phyloP scores from a whole-genome alignment of 805 yeast genomes.

The Ogataea trehalophila region DNA sequence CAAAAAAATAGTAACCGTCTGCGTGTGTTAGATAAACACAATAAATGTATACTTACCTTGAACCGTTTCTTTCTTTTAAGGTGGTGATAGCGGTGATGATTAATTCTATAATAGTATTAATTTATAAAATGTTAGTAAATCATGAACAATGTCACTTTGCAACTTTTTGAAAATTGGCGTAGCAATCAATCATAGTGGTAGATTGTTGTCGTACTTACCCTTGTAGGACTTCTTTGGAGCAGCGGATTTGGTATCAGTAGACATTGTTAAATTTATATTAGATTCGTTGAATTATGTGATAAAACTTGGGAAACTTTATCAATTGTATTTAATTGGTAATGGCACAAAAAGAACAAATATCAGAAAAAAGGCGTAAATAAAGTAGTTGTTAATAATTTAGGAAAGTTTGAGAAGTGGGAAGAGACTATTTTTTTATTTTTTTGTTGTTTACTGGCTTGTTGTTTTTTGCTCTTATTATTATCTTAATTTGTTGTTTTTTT shows the following conservation, averaged over 20 bases:
- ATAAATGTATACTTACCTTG: conserved; percentile 46
- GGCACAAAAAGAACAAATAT: background rate
- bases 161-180: background rate
- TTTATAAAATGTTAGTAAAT: background rate
- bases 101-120: conserved; percentile 38
- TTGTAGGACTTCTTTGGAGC: conserved; percentile 40
- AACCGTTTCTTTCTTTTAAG: conserved; percentile 77
- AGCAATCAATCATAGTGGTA: background rate
- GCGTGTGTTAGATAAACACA: too few species aligned
- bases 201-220: conserved; percentile 33
- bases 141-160: background rate
- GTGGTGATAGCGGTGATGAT: conserved; percentile 63
- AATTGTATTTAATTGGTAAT: too few species aligned
- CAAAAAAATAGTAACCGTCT: background rate
- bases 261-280: conserved; percentile 24
- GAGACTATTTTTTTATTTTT: background rate
- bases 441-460: too few species aligned
- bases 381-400: background rate
- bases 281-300: background rate
- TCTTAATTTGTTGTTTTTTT: conserved; percentile 1
- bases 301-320: too few species aligned
- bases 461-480: background rate
- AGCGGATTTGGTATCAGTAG: conserved; percentile 31
- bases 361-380: background rate
- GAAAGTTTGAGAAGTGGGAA: background rate